These are phyloP conservation scores for Exophiala spinifera DNA, from an alignment of 2,329 filamentous ascomycete species.

Conservation along the genomic window DNA sequence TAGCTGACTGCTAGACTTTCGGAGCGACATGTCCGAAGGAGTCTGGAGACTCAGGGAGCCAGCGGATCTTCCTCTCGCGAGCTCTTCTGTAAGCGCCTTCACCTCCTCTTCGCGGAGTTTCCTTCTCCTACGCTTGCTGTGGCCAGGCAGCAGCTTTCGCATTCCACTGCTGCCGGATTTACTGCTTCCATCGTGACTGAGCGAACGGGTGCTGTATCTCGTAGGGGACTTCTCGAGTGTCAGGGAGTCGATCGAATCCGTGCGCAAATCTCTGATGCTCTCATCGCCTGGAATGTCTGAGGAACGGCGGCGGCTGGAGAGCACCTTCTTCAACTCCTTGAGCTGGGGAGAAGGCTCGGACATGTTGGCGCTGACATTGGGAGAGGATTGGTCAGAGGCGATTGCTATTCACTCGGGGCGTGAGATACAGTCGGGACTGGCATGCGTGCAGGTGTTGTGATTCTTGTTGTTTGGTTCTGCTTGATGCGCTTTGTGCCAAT, in stretches of 20 bases:
- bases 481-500: no score
- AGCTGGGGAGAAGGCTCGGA: conserved; percentile 31
- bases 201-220: conserved; percentile 38
- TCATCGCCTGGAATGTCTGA: conserved; percentile 24
- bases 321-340: conserved; percentile 38
- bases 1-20: conserved; percentile 20
- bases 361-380: conserved; percentile 22
- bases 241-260: conserved; percentile 38
- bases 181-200: conserved; percentile 38
- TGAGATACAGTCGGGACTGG: no score
- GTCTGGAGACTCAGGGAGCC: conserved; percentile 3
- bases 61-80: conserved; percentile 19
- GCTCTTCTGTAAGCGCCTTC: conserved; percentile 19
- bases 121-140: conserved; percentile 45
- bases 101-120: conserved; percentile 32
- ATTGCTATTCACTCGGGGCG: conserved; percentile 22
- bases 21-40: conserved; percentile 7
- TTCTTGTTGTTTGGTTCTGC: no score
- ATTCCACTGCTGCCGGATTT: conserved; percentile 46
- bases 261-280: conserved; percentile 34
- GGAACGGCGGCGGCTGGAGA: conserved; percentile 37
- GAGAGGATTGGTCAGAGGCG: conserved; percentile 18
- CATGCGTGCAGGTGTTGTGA: not conserved
- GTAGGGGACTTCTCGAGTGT: conserved; percentile 32
- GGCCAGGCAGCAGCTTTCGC: conserved; percentile 49